Percentiles rank a stretch among this genome's conserved stretches.
These are phyloP conservation scores for Davidsoniella virescens DNA, from an alignment of 2,329 filamentous ascomycete species.

Conservation along the genomic window DNA sequence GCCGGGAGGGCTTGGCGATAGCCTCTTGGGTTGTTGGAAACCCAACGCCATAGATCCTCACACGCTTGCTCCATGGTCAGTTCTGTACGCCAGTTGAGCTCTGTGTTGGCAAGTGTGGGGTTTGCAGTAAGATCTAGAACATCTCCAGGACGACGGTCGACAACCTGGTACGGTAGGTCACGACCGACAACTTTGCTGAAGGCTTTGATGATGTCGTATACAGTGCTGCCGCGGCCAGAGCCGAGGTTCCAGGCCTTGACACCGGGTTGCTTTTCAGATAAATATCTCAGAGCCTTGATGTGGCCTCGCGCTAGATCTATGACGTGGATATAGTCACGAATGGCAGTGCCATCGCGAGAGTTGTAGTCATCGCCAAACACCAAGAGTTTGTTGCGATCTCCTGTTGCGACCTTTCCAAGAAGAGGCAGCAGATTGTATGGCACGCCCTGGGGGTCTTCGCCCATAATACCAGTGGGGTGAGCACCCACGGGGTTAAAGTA, in stretches of 20 bases:
- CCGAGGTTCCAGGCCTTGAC: conserved; percentile 95
- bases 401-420: conserved; percentile 88
- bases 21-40: conserved; percentile 87
- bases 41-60: conserved; percentile 91
- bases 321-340: conserved; percentile 97
- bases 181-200: conserved; percentile 78
- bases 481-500: conserved; percentile 98
- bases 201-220: conserved; percentile 93
- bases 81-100: conserved; percentile 86
- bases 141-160: conserved; percentile 67
- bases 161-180: conserved; percentile 74
- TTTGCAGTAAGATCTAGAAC: conserved; percentile 92
- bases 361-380: conserved; percentile 92
- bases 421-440: conserved; percentile 92
- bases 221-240: conserved; percentile 84
- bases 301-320: conserved; percentile 78
- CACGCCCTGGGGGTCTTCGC: conserved; percentile 88
- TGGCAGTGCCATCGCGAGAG: conserved; percentile 80
- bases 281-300: conserved; percentile 76
- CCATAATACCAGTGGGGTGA: conserved; percentile 92
- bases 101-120: conserved; percentile 68
- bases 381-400: conserved; percentile 81
- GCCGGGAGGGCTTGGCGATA: conserved; percentile 85
- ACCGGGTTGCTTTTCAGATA: conserved; percentile 68
- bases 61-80: conserved; percentile 85